Evolutionary conservation across 176 grass and related monocot genomes (phyloP).

Genomic region (Bothriochloa decipiens): DNA sequence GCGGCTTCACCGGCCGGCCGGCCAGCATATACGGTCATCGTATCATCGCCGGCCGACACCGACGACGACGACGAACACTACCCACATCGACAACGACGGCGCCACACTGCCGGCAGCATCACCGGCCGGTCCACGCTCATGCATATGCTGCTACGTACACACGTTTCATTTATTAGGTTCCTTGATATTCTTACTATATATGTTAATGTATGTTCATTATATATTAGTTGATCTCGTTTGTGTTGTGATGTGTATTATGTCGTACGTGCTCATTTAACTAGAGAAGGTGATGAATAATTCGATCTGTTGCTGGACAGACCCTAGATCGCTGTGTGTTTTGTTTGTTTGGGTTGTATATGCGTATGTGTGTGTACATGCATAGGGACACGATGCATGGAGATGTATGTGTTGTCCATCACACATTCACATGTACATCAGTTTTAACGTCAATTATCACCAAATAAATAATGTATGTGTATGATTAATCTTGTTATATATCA

Average conservation of each 20-base stretch:
- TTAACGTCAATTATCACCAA: neutral
- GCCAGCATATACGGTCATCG: no score
- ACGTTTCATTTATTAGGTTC: neutral
- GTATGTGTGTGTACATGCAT: neutral
- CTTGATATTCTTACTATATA: constrained; percentile 8
- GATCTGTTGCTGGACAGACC: neutral
- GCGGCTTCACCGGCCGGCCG: no score
- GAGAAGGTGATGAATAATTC: constrained; percentile 24
- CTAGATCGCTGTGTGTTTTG: neutral
- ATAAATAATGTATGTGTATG: constrained; percentile 15
- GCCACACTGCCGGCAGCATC: no score
- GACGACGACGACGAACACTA: neutral
- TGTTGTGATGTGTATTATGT: no score
- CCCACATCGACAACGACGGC: neutral
- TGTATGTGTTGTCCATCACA: constrained; percentile 15
- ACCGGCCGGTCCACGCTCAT: neutral
- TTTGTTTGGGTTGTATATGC: neutral
- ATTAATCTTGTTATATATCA: neutral
- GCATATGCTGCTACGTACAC: neutral
- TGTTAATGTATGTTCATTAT: constrained; percentile 39
- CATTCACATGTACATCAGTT: neutral
- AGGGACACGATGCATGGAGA: neutral
- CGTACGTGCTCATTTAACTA: neutral
- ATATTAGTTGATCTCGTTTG: constrained; percentile 21
- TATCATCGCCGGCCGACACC: neutral